Conservation (phyloP, 2,329 filamentous ascomycete genomes). For the Apiospora malaysiana region DNA sequence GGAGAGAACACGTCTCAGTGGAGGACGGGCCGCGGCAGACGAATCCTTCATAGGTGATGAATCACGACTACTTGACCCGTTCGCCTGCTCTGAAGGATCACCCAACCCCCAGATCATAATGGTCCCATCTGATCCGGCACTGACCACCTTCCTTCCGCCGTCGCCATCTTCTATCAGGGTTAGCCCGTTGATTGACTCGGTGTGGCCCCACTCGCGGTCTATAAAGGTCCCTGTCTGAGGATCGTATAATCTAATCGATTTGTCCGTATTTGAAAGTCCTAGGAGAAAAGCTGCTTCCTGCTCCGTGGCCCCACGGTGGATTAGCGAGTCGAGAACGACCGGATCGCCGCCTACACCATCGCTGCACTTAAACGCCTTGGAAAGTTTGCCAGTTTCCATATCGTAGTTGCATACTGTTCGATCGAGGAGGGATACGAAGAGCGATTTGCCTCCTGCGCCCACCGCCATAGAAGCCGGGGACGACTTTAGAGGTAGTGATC, state of each 20-base stretch:
- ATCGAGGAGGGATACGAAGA: slow-evolving; percentile 66
- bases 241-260: slow-evolving; percentile 91
- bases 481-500: slow-evolving; percentile 81
- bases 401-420: slow-evolving; percentile 67
- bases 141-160: slow-evolving; percentile 66
- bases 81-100: slow-evolving; percentile 53
- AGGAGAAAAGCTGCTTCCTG: slow-evolving; percentile 71
- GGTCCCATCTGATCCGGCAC: slow-evolving; percentile 79
- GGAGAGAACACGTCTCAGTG: slow-evolving; percentile 84
- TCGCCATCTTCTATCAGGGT: slow-evolving; percentile 69
- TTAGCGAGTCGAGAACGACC: slow-evolving; percentile 81
- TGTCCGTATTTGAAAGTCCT: slow-evolving; percentile 93
- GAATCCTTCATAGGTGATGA: slow-evolving; percentile 59
- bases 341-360: slow-evolving; percentile 83
- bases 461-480: slow-evolving; percentile 86
- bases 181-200: slow-evolving; percentile 88
- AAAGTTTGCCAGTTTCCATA: slow-evolving; percentile 70
- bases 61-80: slow-evolving; percentile 53
- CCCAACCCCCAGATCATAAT: slow-evolving; percentile 79
- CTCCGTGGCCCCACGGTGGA: slow-evolving; percentile 62
- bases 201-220: slow-evolving; percentile 92
- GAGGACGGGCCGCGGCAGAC: slow-evolving; percentile 65
- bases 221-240: slow-evolving; percentile 76
- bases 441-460: slow-evolving; percentile 63
- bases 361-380: slow-evolving; percentile 79